Evolutionary conservation across 176 grass and related monocot species (phyloP).

Genomic region (Aegilops tauschii): DNA sequence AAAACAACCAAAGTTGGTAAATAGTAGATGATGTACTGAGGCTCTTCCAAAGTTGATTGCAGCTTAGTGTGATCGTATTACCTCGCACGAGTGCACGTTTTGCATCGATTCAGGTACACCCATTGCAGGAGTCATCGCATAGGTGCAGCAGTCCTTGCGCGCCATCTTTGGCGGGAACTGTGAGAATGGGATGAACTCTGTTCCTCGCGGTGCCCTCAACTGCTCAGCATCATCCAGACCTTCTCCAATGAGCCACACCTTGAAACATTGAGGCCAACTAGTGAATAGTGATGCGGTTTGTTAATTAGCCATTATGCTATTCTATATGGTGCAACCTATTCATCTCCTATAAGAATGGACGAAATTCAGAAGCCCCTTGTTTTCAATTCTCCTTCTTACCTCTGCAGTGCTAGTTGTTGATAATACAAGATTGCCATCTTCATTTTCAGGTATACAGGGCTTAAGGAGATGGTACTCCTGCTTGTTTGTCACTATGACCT

Average conservation of each 20-base stretch:
- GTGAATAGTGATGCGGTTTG: neutral
- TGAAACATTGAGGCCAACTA: conserved; percentile 12
- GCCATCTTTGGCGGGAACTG: conserved; percentile 65
- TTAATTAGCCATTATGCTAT: neutral
- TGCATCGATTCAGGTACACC: conserved; percentile 61
- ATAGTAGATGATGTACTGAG: neutral
- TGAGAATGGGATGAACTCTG: conserved; percentile 66
- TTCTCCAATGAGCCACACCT: conserved; percentile 86
- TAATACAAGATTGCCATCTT: conserved; percentile 46
- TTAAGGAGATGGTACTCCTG: conserved; percentile 67
- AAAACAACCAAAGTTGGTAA: neutral
- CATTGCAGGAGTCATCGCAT: conserved; percentile 70
- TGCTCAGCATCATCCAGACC: conserved; percentile 55
- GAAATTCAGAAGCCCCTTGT: neutral
- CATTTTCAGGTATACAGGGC: conserved; percentile 47
- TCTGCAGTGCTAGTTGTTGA: conserved; percentile 45
- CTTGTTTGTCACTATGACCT: conserved; percentile 76
- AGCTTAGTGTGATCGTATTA: conserved; percentile 15
- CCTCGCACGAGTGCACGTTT: conserved; percentile 88
- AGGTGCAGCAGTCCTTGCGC: conserved; percentile 63
- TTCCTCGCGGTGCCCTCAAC: conserved; percentile 64
- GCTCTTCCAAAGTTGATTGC: neutral
- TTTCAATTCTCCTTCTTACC: conserved; percentile 36
- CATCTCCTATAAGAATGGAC: neutral
- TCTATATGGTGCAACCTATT: neutral